phyloP scores from a whole-genome alignment of 352 stramenopile genomes.

The Pythium aristosporum region DNA sequence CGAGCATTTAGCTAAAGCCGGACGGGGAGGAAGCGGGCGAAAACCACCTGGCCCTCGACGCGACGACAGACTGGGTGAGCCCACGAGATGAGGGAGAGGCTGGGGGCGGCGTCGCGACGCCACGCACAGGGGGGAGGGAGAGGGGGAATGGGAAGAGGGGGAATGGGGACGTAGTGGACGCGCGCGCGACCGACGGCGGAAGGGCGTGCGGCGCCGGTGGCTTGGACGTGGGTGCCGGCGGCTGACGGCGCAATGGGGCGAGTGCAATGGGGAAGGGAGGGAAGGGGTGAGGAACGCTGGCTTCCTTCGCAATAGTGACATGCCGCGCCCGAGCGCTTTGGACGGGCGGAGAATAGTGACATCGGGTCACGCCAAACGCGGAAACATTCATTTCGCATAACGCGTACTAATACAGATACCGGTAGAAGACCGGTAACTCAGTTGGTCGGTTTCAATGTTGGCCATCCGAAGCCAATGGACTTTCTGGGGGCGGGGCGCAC shows the following conservation, averaged over 20 bases:
- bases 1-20: conserved; percentile 10
- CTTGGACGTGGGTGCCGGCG: no score
- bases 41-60: conserved; percentile 14
- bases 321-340: neutral
- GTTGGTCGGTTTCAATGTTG: neutral
- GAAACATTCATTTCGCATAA: no score
- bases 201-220: no score
- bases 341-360: conserved; percentile 9
- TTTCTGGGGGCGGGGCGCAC: no score
- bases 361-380: neutral
- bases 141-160: no score
- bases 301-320: conserved; percentile 24
- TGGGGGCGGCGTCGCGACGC: no score
- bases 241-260: no score
- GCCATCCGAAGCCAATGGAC: neutral
- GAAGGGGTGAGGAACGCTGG: conserved; percentile 7
- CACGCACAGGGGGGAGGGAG: neutral
- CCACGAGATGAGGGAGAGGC: no score
- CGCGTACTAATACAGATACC: neutral
- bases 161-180: neutral
- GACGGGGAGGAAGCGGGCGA: neutral
- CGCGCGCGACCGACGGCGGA: no score
- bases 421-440: neutral
- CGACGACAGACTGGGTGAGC: conserved; percentile 12
- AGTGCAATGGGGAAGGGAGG: neutral